phyloP scores from a whole-genome alignment of 31 red algal genomes.

The Asparagopsis taxiformis region DNA sequence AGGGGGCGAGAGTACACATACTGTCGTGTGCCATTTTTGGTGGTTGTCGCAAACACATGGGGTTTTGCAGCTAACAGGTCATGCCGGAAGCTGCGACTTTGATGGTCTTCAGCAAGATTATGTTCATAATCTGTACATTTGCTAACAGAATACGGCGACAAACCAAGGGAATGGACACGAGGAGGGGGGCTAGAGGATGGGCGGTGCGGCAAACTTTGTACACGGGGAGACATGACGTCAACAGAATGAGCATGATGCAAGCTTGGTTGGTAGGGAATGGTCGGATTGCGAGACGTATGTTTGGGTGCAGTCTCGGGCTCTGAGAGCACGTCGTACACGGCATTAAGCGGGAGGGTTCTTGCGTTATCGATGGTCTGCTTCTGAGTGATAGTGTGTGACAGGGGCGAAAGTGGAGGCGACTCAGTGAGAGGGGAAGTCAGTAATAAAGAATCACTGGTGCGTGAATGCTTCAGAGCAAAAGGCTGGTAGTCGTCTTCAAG shows the following conservation, averaged over 20 bases:
- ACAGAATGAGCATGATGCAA: too few species aligned
- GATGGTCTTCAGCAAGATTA: background rate
- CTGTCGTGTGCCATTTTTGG: conserved; percentile 31
- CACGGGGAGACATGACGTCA: too few species aligned
- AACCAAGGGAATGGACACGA: too few species aligned
- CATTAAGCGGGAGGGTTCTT: background rate
- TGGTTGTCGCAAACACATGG: conserved; percentile 40
- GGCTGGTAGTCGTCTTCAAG: too few species aligned
- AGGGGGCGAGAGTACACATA: conserved; percentile 49
- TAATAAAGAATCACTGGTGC: background rate
- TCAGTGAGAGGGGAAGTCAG: background rate
- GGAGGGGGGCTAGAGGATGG: too few species aligned
- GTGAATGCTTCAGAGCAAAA: too few species aligned
- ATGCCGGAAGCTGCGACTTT: conserved; percentile 4
- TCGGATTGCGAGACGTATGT: too few species aligned
- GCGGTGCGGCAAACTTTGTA: too few species aligned
- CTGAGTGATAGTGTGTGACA: background rate
- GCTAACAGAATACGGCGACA: too few species aligned
- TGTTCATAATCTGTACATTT: background rate
- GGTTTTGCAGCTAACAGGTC: conserved; percentile 7
- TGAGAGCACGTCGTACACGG: background rate
- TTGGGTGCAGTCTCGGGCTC: too few species aligned
- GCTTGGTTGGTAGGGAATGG: too few species aligned
- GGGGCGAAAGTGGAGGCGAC: background rate
- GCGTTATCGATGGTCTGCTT: background rate